Percentiles rank a stretch among this genome's conserved stretches.
phyloP scores from a whole-genome alignment of 257 asterid genomes.

The Striga asiatica region DNA sequence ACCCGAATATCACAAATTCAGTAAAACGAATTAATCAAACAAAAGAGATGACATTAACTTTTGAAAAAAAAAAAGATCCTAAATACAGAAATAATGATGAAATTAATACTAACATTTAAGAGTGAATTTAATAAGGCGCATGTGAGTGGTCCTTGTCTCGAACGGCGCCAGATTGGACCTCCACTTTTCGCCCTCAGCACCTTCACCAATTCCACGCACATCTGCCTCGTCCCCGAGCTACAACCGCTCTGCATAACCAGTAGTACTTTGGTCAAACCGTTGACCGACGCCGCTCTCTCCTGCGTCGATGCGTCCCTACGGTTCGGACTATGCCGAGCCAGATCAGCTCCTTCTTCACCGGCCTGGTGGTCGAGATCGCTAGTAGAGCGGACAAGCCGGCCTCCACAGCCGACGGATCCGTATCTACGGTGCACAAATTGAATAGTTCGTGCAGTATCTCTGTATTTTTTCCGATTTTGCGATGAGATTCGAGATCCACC shows the following conservation, averaged over 20 bases:
- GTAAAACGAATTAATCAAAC: no score
- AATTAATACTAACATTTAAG: no score
- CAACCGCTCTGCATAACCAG: slow-evolving; percentile 87
- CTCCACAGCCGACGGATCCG: slow-evolving; percentile 22
- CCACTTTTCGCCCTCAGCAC: slow-evolving; percentile 44
- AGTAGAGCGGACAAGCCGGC: slow-evolving; percentile 50
- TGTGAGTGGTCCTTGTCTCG: slow-evolving; percentile 73
- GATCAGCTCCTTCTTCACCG: slow-evolving; percentile 56
- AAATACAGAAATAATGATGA: not conserved
- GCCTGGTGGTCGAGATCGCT: slow-evolving; percentile 39
- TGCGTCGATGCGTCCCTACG: slow-evolving; percentile 38
- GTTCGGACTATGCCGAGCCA: slow-evolving; percentile 52
- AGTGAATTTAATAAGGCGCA: slow-evolving; percentile 53
- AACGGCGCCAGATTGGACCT: slow-evolving; percentile 83
- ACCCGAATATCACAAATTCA: no score
- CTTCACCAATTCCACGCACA: slow-evolving; percentile 87
- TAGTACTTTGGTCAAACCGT: slow-evolving; percentile 72
- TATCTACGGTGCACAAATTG: slow-evolving; percentile 25
- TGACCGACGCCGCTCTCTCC: slow-evolving; percentile 37
- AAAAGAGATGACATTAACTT: no score
- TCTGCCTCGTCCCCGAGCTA: slow-evolving; percentile 33
- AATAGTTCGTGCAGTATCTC: slow-evolving; percentile 40
- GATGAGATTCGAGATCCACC: slow-evolving; percentile 43
- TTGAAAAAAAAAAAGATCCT: no score
- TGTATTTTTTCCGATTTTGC: slow-evolving; percentile 34